Percentiles rank a stretch among this genome's conserved stretches.
Evolutionary conservation across 169 alveolate genomes (phyloP).

Genomic region (Eimeria falciformis): DNA sequence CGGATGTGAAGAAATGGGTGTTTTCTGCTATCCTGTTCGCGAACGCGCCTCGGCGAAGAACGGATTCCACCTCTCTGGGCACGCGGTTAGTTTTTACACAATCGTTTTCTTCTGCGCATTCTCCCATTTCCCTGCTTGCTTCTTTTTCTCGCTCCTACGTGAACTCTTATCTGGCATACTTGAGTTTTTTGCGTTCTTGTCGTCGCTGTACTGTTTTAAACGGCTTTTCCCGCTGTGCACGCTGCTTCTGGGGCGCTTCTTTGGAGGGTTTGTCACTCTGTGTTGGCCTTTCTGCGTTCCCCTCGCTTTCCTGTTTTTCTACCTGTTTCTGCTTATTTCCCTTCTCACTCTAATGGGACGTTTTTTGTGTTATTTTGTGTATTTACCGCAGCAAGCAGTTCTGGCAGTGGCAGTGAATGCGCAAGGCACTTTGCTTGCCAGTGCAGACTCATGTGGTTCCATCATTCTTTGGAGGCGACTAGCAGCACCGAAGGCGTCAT

Average conservation of each 20-base stretch:
- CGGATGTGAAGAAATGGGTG: conserved; percentile 80
- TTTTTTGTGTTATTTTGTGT: conserved; percentile 31
- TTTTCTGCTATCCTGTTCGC: conserved; percentile 39
- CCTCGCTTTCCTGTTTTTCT: not conserved
- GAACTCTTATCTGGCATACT: too few species aligned
- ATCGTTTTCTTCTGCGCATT: too few species aligned
- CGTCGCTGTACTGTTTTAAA: too few species aligned
- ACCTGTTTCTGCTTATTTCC: not conserved
- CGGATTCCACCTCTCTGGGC: not conserved
- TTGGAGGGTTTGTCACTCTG: too few species aligned
- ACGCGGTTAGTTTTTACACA: not conserved
- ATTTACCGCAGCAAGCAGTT: conserved; percentile 72
- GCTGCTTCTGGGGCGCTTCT: too few species aligned
- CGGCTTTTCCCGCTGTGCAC: too few species aligned
- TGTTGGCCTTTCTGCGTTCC: too few species aligned
- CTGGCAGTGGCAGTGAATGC: conserved; percentile 79
- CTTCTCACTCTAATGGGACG: not conserved
- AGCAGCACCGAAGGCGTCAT: too few species aligned
- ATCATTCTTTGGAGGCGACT: conserved; percentile 78
- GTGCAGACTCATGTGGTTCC: conserved; percentile 76
- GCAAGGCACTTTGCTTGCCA: conserved; percentile 73
- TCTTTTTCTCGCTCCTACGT: too few species aligned
- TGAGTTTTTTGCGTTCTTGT: too few species aligned
- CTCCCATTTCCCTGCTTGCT: too few species aligned
- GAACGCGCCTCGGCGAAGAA: not conserved